phyloP scores from a whole-genome alignment of 2,329 filamentous ascomycete genomes.

The Thelonectria discophora region DNA sequence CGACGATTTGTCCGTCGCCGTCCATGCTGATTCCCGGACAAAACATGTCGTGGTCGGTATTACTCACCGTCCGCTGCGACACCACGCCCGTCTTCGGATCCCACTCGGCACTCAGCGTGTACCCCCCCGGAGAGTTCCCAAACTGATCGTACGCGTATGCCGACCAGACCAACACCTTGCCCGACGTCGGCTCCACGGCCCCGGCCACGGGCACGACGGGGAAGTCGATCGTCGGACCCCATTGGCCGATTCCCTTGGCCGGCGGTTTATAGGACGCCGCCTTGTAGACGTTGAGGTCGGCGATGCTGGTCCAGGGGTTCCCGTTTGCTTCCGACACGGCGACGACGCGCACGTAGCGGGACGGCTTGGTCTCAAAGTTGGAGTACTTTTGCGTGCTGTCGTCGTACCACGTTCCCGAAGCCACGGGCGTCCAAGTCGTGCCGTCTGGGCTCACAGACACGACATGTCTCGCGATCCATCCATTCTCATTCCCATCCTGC shows the following conservation, averaged over 20 bases:
- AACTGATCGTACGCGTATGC: constrained; percentile 20
- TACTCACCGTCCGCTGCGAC: constrained; percentile 36
- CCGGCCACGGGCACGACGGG: constrained; percentile 32
- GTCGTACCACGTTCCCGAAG: constrained; percentile 27
- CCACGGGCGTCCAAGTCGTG: constrained; percentile 24
- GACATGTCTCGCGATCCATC: constrained; percentile 22
- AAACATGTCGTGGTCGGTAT: constrained; percentile 64
- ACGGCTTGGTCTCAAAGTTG: constrained; percentile 28
- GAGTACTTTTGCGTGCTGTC: constrained; percentile 26
- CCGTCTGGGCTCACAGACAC: constrained; percentile 26
- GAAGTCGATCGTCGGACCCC: constrained; percentile 31
- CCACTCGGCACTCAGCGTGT: constrained; percentile 26
- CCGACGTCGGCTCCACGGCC: constrained; percentile 25
- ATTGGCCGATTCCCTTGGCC: constrained; percentile 12
- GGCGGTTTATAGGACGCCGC: constrained; percentile 16
- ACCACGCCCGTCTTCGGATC: constrained; percentile 12
- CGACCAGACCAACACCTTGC: constrained; percentile 28
- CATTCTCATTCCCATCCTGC: constrained; percentile 21
- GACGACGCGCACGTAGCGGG: constrained; percentile 27
- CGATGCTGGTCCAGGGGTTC: constrained; percentile 29
- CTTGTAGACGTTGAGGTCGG: constrained; percentile 30
- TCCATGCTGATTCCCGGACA: constrained; percentile 64
- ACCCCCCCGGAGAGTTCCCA: constrained; percentile 6
- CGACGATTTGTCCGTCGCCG: constrained; percentile 57
- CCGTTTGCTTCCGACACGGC: constrained; percentile 15